Evolutionary conservation across 2,329 filamentous ascomycete genomes (phyloP), one percentile per base, ranked within the genome.

Genomic region (Lecanicillium sp.): DNA sequence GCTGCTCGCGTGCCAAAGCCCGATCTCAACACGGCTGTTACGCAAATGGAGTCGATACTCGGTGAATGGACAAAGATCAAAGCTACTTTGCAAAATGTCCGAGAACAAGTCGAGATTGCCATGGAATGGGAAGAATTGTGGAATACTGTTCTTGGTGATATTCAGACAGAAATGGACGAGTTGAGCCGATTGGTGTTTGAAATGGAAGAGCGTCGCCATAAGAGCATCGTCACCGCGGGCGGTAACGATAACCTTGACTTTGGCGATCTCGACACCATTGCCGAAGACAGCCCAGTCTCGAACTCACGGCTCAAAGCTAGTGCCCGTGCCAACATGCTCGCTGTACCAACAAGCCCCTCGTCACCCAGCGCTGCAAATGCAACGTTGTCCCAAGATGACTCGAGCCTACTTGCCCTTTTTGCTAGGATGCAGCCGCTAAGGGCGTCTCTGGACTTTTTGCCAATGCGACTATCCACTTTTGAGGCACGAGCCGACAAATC

Each of bases 121-220:
- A 94, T 96, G 88, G 92, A 98, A 56, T 98, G 90, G 90, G 89
- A 95, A 59, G 89, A 96, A 62, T 70, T 98, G 27, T 96, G 92
- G 90, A 87, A 87, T 51, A 86, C 76, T 46, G 90, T 96, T 3
- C 69, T 98, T 3, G 90, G 89, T 32, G 90, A 96, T 56, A 95
- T 96, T 44, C 85, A 89, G 37, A 79, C 82, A 45, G 92, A 98
- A 62, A 81, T 78, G 62, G 85, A 92, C 47, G 80, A 83, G 32
- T 70, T 94, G 13, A 78, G 76, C 52, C 74, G 84, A 29, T 66
- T 95, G 34, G 85, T 96, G 20, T 96, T 96, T 53, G 89, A 96
- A 60, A 95, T 96, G 88, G 92, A 98, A 59, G 92, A 96, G 63
- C 83, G 88, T 47, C 75, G 92, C 34, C 90, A 96, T 59, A 83